These are phyloP conservation scores for Daldinia vernicosa DNA, from an alignment of 495 filamentous ascomycete species.

Conservation along the genomic window DNA sequence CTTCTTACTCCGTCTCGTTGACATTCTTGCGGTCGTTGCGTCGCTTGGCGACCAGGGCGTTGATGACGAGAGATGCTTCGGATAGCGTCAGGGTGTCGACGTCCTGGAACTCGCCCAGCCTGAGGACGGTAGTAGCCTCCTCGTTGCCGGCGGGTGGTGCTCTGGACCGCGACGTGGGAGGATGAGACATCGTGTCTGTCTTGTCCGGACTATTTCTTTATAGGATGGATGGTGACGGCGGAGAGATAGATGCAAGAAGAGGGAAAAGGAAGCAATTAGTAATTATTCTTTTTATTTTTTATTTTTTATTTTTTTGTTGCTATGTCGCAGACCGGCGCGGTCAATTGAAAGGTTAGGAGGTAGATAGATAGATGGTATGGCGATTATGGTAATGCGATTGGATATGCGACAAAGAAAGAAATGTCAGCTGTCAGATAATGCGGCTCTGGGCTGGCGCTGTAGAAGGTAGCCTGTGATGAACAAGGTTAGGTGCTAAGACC, in stretches of 20 bases:
- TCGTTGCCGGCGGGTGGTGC: slow-evolving; percentile 80
- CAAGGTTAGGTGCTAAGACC: slow-evolving; percentile 9
- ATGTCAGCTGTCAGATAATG: slow-evolving; percentile 33
- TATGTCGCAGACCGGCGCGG: slow-evolving; percentile 13
- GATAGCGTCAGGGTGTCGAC: slow-evolving; percentile 88
- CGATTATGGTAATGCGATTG: slow-evolving; percentile 4
- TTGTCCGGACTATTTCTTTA: not conserved
- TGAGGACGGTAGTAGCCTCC: slow-evolving; percentile 81
- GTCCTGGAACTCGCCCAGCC: slow-evolving; percentile 90
- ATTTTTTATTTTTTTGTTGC: no score
- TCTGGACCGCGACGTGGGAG: slow-evolving; percentile 75
- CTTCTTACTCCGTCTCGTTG: slow-evolving; percentile 70
- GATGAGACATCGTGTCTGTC: slow-evolving; percentile 39
- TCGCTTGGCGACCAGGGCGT: slow-evolving; percentile 82
- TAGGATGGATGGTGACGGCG: not conserved
- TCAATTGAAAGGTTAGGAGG: no score
- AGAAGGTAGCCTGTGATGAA: slow-evolving; percentile 13
- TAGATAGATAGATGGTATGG: slow-evolving; percentile 7
- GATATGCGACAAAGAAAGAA: slow-evolving; percentile 27
- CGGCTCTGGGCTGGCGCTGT: slow-evolving; percentile 16
- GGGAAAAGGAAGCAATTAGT: not conserved
- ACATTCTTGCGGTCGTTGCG: slow-evolving; percentile 68
- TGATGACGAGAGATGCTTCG: slow-evolving; percentile 90
- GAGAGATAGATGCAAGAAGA: not conserved
- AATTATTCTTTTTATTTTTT: slow-evolving; percentile 1